These are phyloP conservation scores for Tothia fuscella DNA, from an alignment of 2,329 filamentous ascomycete species.

Conservation along the genomic window DNA sequence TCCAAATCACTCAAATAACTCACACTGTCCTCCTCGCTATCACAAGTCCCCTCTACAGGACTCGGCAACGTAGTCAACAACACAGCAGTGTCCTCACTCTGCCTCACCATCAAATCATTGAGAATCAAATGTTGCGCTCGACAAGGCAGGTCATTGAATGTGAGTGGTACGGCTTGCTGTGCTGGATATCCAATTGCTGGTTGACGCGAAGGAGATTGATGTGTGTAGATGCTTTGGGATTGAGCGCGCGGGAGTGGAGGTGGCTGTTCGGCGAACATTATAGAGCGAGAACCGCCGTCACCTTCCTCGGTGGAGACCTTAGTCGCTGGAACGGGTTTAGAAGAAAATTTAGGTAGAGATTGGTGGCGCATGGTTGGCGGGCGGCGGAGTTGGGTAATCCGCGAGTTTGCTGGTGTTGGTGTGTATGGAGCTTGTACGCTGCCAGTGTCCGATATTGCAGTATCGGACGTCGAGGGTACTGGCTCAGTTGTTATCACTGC, in stretches of 20 bases:
- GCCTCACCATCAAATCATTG: slow-evolving; percentile 62
- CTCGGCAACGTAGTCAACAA: slow-evolving; percentile 76
- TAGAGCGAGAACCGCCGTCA: slow-evolving; percentile 54
- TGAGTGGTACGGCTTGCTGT: slow-evolving; percentile 54
- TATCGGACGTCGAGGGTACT: background rate
- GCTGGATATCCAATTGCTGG: slow-evolving; percentile 37
- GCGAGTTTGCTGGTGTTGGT: background rate
- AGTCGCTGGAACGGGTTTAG: slow-evolving; percentile 59
- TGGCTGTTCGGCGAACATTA: slow-evolving; percentile 56
- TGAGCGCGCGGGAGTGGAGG: slow-evolving; percentile 12
- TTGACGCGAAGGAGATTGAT: background rate
- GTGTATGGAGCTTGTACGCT: background rate
- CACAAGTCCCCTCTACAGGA: slow-evolving; percentile 62
- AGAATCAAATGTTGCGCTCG: slow-evolving; percentile 76
- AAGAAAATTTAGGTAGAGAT: slow-evolving; percentile 55
- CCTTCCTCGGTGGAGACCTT: slow-evolving; percentile 41
- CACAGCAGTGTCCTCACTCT: slow-evolving; percentile 53
- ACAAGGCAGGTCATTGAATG: slow-evolving; percentile 77
- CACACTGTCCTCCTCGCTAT: slow-evolving; percentile 56
- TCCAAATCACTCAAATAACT: slow-evolving; percentile 69
- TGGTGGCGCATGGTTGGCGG: slow-evolving; percentile 42
- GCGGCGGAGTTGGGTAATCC: slow-evolving; percentile 17
- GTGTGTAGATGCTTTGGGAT: background rate
- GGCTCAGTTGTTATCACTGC: no score
- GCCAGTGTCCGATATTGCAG: background rate